Evolutionary conservation across 352 stramenopile species (phyloP).

Genomic region (Phytophthora crassamura): DNA sequence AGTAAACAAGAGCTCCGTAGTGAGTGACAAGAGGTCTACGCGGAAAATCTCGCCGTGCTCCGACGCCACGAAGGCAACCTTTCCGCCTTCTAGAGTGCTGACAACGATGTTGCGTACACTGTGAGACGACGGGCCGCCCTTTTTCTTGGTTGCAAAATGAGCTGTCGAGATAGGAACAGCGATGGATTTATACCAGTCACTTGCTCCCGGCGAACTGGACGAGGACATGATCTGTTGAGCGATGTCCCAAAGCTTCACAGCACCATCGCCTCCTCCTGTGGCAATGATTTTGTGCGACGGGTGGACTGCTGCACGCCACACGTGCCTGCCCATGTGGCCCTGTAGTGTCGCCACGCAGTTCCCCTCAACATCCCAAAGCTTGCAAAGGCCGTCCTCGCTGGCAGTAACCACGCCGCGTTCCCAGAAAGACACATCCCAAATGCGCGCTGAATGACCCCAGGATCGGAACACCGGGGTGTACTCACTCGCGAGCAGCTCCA

Average conservation of each 20-base stretch:
- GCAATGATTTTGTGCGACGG: constrained; percentile 57
- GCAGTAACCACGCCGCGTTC: constrained; percentile 49
- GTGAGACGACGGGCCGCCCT: constrained; percentile 35
- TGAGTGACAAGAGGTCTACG: constrained; percentile 44
- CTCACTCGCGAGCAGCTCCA: constrained; percentile 24
- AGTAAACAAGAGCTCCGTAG: constrained; percentile 43
- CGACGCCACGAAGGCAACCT: constrained; percentile 61
- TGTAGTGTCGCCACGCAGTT: constrained; percentile 76
- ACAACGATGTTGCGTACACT: constrained; percentile 65
- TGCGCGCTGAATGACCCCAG: constrained; percentile 83
- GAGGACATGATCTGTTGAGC: constrained; percentile 62
- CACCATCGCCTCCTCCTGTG: constrained; percentile 79
- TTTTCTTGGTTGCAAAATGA: constrained; percentile 25
- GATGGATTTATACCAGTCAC: constrained; percentile 31
- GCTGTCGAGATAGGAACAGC: constrained; percentile 22
- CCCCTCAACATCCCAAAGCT: constrained; percentile 70
- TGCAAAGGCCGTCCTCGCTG: constrained; percentile 83
- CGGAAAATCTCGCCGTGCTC: constrained; percentile 69
- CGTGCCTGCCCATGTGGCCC: constrained; percentile 77
- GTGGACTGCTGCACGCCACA: constrained; percentile 79
- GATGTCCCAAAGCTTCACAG: constrained; percentile 84
- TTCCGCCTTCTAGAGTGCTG: constrained; percentile 29
- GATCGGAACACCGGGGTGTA: constrained; percentile 71
- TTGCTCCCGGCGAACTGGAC: constrained; percentile 8
- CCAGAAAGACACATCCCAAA: constrained; percentile 89